Percentiles rank a stretch among this genome's conserved stretches.
Conservation (phyloP, 257 asterid genomes). For the Sherardia arvensis region DNA sequence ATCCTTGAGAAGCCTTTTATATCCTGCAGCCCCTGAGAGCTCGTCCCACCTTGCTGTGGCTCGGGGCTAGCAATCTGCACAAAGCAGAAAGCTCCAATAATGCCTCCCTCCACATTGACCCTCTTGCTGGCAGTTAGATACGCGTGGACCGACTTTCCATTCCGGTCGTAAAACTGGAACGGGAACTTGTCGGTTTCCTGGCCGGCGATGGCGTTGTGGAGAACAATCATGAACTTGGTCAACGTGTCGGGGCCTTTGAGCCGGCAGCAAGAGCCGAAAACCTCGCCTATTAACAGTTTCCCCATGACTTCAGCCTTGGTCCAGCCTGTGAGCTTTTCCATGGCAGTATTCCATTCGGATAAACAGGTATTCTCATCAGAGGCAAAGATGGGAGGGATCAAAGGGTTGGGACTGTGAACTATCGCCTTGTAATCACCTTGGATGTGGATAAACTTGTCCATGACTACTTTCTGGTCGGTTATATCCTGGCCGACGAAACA, state of each 20-base stretch:
- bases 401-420: conserved; percentile 73
- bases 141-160: conserved; percentile 63
- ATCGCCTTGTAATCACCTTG: conserved; percentile 89
- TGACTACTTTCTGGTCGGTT: conserved; percentile 71
- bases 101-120: conserved; percentile 57
- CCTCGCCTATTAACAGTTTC: conserved; percentile 76
- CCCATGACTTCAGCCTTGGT: conserved; percentile 57
- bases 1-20: conserved; percentile 41
- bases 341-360: conserved; percentile 91
- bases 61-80: conserved; percentile 76
- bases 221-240: conserved; percentile 69
- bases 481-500: conserved; percentile 92
- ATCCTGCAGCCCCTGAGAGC: conserved; percentile 58
- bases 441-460: conserved; percentile 84
- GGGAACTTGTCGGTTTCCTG: conserved; percentile 63
- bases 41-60: conserved; percentile 48
- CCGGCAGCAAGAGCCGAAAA: conserved; percentile 67
- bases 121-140: conserved; percentile 75
- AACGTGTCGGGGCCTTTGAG: conserved; percentile 64
- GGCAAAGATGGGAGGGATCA: conserved; percentile 95
- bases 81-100: conserved; percentile 85
- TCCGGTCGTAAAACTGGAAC: conserved; percentile 52
- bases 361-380: conserved; percentile 77
- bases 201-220: conserved; percentile 74
- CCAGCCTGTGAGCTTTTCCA: conserved; percentile 92